Evolutionary conservation across 352 stramenopile genomes (phyloP).

Genomic region (Phytophthora nicotianae): DNA sequence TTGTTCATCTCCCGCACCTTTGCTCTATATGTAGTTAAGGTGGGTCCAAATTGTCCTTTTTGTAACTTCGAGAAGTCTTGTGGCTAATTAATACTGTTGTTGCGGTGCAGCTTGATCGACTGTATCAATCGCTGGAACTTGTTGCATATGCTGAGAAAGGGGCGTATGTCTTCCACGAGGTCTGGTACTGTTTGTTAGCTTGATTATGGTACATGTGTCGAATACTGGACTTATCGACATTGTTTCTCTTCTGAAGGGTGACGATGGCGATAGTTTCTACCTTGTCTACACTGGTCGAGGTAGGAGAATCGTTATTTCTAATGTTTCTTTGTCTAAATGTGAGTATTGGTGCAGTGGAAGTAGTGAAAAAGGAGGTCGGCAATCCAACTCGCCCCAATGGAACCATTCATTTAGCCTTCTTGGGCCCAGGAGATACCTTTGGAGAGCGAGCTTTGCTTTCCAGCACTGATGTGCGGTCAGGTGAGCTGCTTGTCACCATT

Average conservation of each 20-base stretch:
- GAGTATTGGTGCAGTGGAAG: constrained; percentile 50
- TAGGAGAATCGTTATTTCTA: constrained; percentile 14
- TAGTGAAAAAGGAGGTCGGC: constrained; percentile 43
- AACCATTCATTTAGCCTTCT: constrained; percentile 45
- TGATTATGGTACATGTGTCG: not conserved
- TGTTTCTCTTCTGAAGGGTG: constrained; percentile 48
- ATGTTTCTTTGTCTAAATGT: not conserved
- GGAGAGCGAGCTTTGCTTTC: constrained; percentile 74
- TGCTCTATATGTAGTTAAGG: constrained; percentile 37
- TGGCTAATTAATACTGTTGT: constrained; percentile 3
- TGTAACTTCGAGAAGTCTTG: not conserved
- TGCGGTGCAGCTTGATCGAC: constrained; percentile 56
- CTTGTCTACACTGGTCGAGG: constrained; percentile 78
- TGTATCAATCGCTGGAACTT: constrained; percentile 79
- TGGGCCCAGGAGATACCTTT: constrained; percentile 74
- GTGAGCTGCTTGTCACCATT: constrained; percentile 31
- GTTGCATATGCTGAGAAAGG: constrained; percentile 48
- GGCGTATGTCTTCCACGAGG: constrained; percentile 68
- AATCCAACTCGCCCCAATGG: constrained; percentile 21
- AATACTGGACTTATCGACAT: not conserved
- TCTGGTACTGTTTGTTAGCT: constrained; percentile 3
- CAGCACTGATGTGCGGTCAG: constrained; percentile 61
- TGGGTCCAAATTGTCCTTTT: constrained; percentile 5
- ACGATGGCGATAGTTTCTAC: constrained; percentile 80
- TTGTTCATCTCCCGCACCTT: not conserved